Conservation (phyloP, 192 early-diverging fungal species). For the Cetraspora pellucida region DNA sequence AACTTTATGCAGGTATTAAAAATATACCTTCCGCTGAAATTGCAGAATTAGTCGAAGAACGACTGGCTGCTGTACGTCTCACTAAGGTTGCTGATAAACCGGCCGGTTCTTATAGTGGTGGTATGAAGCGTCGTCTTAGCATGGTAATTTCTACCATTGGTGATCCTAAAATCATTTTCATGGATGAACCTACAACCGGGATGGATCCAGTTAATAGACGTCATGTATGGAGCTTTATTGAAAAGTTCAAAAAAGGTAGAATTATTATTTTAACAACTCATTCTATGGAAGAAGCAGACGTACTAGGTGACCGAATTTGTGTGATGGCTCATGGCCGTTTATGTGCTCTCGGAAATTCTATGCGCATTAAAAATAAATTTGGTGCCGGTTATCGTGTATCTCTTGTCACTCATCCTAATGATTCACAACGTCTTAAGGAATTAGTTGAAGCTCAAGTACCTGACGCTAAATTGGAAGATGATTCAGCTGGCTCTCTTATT, state of each 20-base stretch:
- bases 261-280: conserved; percentile 76
- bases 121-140: conserved; percentile 75
- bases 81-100: conserved; percentile 65
- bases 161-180: conserved; percentile 67
- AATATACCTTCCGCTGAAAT: conserved; percentile 60
- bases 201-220: conserved; percentile 84
- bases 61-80: conserved; percentile 68
- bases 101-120: conserved; percentile 71
- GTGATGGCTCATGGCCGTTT: conserved; percentile 69
- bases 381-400: conserved; percentile 74
- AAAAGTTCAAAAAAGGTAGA: conserved; percentile 73
- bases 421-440: conserved; percentile 52
- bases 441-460: conserved; percentile 50
- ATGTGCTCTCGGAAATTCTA: conserved; percentile 62
- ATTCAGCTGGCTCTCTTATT: conserved; percentile 68
- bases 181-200: conserved; percentile 67
- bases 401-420: conserved; percentile 55
- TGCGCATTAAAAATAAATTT: conserved; percentile 73
- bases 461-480: conserved; percentile 65
- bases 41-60: conserved; percentile 59
- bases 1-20: conserved; percentile 76
- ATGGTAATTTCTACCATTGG: conserved; percentile 75
- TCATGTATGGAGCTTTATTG: conserved; percentile 77
- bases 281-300: conserved; percentile 74
- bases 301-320: conserved; percentile 62